Conservation (phyloP, 441 rosid species). For the Biscutella laevigata region DNA sequence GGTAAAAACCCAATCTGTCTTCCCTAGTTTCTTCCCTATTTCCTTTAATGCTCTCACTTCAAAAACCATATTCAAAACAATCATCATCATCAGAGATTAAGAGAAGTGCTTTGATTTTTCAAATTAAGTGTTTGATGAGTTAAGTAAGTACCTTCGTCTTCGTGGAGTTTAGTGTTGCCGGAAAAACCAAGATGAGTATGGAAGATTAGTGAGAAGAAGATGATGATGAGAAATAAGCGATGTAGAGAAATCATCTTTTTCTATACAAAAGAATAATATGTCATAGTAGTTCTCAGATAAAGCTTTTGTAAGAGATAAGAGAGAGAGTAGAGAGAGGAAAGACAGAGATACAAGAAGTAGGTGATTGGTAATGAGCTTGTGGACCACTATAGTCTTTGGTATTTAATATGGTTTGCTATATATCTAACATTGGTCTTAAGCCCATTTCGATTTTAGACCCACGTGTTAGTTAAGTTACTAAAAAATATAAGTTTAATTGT, state of each 20-base stretch:
- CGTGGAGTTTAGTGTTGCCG: constrained; percentile 35
- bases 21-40: constrained; percentile 57
- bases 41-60: constrained; percentile 62
- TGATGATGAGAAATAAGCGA: constrained; percentile 20
- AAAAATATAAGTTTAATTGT: too few species aligned
- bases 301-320: too few species aligned
- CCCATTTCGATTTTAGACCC: background rate
- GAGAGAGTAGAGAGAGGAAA: constrained; percentile 3
- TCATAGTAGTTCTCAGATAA: constrained; percentile 10
- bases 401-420: constrained; percentile 13
- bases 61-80: background rate
- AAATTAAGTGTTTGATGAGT: background rate
- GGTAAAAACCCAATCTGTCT: constrained; percentile 59
- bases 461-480: too few species aligned
- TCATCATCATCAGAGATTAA: background rate
- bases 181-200: constrained; percentile 23
- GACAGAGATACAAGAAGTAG: constrained; percentile 13
- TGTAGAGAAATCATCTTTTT: constrained; percentile 15
- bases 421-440: background rate
- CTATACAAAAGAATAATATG: constrained; percentile 7
- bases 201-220: constrained; percentile 14
- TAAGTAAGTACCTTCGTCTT: constrained; percentile 40
- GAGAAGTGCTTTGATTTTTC: background rate
- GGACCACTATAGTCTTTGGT: constrained; percentile 12
- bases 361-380: constrained; percentile 17